These are phyloP conservation scores for Trichoderma koningiopsis DNA, from an alignment of 2,329 filamentous ascomycete genomes.

Conservation along the genomic window DNA sequence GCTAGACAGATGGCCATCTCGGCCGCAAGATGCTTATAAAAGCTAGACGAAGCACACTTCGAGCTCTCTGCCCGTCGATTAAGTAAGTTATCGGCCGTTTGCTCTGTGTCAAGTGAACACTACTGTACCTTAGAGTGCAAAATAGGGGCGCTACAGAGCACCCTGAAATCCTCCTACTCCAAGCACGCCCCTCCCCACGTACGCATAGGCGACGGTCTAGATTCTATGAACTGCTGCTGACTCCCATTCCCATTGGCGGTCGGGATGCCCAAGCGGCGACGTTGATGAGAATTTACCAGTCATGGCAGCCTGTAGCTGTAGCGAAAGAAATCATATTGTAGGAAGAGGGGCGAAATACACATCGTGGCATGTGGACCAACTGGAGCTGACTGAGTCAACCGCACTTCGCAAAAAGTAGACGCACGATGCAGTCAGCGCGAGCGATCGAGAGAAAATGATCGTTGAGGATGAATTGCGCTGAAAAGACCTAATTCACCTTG, in stretches of 20 bases:
- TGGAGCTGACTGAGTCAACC: background rate
- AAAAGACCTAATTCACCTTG: background rate
- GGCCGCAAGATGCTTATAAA: background rate
- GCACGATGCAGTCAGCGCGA: background rate
- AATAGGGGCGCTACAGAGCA: background rate
- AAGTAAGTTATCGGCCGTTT: background rate
- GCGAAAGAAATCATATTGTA: background rate
- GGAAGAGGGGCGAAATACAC: background rate
- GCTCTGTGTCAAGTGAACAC: background rate
- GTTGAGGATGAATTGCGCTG: background rate
- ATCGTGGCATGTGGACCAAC: background rate
- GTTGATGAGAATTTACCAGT: slow-evolving; percentile 4
- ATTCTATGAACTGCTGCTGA: slow-evolving; percentile 1
- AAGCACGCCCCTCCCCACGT: slow-evolving; percentile 13
- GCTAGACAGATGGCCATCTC: background rate
- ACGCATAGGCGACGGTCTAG: slow-evolving; percentile 24
- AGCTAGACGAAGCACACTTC: background rate
- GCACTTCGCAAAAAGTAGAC: background rate
- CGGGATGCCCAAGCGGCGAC: background rate
- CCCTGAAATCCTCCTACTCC: slow-evolving; percentile 2
- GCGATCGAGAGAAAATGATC: background rate
- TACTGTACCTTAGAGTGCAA: background rate
- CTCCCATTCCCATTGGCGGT: slow-evolving; percentile 15
- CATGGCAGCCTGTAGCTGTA: background rate
- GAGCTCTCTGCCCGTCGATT: background rate